Percentiles rank a stretch among this genome's conserved stretches.
Conservation (phyloP, 2,329 filamentous ascomycete species). For the Trichothecium sympodiale region DNA sequence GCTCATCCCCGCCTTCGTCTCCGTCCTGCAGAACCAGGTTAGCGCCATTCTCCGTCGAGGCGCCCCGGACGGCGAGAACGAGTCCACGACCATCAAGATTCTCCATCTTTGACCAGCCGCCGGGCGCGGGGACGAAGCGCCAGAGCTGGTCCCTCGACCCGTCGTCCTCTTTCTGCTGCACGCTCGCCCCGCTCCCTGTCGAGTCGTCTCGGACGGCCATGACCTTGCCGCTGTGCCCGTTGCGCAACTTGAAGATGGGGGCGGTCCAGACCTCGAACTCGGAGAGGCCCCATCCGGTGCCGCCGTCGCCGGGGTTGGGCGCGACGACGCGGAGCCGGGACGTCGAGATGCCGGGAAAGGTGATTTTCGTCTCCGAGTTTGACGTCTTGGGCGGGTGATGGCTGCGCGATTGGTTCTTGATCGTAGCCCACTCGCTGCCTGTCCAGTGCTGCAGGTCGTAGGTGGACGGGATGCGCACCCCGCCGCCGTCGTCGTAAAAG, state of each 20-base stretch:
- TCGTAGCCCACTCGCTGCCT: constrained; percentile 3
- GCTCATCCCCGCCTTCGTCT: constrained; percentile 2
- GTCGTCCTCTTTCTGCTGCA: constrained; percentile 8
- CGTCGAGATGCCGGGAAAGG: constrained; percentile 14
- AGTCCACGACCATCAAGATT: constrained; percentile 8
- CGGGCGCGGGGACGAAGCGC: constrained; percentile 3
- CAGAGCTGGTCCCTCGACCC: constrained; percentile 7
- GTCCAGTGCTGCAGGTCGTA: constrained; percentile 9
- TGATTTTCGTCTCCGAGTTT: constrained; percentile 17
- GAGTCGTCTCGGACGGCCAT: constrained; percentile 6
- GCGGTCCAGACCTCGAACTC: constrained; percentile 21
- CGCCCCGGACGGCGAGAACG: constrained; percentile 4
- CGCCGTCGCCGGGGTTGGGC: constrained; percentile 15
- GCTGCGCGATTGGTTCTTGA: too few relatives aligned
- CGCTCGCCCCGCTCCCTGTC: not conserved
- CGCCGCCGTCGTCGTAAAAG: constrained; percentile 19
- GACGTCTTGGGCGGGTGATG: constrained; percentile 5
- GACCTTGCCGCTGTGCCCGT: constrained; percentile 9
- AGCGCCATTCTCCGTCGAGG: constrained; percentile 5
- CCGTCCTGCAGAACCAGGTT: constrained; percentile 5
- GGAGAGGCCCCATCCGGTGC: constrained; percentile 15
- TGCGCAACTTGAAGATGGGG: constrained; percentile 9
- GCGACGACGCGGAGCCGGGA: constrained; percentile 14
- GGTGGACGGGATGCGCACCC: constrained; percentile 10
- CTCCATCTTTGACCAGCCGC: constrained; percentile 8